Conservation (phyloP, 108 stramenopile genomes). For the Hondaea fermentalgiana region DNA sequence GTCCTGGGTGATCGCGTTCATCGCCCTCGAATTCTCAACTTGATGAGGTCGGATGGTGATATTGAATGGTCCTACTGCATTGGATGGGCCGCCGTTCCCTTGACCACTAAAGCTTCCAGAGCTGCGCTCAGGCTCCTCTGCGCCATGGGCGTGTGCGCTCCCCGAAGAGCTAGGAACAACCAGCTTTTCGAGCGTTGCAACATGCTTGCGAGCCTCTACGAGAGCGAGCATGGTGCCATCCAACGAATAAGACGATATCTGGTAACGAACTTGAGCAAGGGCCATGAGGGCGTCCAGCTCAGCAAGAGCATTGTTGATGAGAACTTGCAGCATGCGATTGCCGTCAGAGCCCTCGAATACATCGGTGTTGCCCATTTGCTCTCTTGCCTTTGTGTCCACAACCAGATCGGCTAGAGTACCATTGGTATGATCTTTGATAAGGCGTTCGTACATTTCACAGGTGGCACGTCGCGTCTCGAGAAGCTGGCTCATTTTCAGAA, state of each 20-base stretch:
- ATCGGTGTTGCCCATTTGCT: not conserved
- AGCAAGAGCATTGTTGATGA: not conserved
- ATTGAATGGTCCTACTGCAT: not conserved
- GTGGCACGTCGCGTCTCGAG: not conserved
- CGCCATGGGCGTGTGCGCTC: not conserved
- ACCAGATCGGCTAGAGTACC: not conserved
- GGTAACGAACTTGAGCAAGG: not conserved
- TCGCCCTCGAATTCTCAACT: not conserved
- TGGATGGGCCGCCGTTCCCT: not conserved
- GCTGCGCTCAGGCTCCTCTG: not conserved
- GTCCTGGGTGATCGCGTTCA: not conserved
- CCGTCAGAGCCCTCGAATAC: not conserved
- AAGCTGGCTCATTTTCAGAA: not conserved
- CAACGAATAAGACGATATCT: not conserved
- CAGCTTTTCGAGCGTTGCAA: not conserved
- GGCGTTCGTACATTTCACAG: not conserved
- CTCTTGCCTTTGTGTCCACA: not conserved
- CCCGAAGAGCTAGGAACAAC: not conserved
- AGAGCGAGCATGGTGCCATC: not conserved
- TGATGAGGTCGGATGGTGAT: not conserved
- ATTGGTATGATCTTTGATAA: not conserved
- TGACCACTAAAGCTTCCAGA: not conserved
- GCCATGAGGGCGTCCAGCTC: not conserved
- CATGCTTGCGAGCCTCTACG: not conserved
- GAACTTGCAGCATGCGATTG: not conserved